These are phyloP conservation scores for Tolypocladium inflatum DNA, from an alignment of 2,329 filamentous ascomycete species.

Conservation along the genomic window DNA sequence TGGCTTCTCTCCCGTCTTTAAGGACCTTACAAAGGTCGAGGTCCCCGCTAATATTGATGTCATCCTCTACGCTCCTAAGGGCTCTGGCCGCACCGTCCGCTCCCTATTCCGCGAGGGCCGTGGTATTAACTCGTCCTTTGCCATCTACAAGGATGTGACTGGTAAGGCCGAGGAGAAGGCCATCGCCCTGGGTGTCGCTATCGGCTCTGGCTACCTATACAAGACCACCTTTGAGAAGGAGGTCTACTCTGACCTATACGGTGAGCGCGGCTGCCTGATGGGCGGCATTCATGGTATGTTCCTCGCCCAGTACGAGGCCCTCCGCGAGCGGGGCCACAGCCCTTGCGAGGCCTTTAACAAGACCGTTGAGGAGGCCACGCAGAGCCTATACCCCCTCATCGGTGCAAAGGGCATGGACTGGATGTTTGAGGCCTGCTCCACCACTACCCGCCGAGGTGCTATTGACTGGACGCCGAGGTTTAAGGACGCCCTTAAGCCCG, in stretches of 20 bases:
- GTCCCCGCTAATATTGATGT: conserved; percentile 94
- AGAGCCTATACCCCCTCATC: conserved; percentile 95
- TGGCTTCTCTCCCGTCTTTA: conserved; percentile 99
- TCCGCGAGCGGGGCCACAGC: conserved; percentile 95
- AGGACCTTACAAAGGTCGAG: conserved; percentile 97
- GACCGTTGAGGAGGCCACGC: conserved; percentile 99
- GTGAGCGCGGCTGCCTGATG: conserved; percentile 99
- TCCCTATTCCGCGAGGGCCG: conserved; percentile 98
- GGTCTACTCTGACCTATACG: conserved; percentile 99
- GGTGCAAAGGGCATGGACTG: conserved; percentile 99
- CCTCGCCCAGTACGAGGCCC: conserved; percentile 99
- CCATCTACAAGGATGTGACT: conserved; percentile 96
- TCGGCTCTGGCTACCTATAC: conserved; percentile 98
- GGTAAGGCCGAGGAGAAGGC: conserved; percentile 98
- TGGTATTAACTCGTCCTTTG: conserved; percentile 98
- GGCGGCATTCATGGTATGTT: conserved; percentile 99
- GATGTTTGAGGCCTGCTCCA: conserved; percentile 99
- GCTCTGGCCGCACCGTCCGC: conserved; percentile 96
- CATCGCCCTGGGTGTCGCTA: conserved; percentile 88
- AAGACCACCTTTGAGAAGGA: conserved; percentile 99
- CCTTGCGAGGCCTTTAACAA: conserved; percentile 99
- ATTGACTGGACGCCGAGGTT: conserved; percentile 97
- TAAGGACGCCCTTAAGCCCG: conserved; percentile 97
- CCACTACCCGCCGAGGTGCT: conserved; percentile 93
- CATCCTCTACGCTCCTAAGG: conserved; percentile 98